Conservation (phyloP, 2,329 filamentous ascomycete species). For the Botrytis medusae region DNA sequence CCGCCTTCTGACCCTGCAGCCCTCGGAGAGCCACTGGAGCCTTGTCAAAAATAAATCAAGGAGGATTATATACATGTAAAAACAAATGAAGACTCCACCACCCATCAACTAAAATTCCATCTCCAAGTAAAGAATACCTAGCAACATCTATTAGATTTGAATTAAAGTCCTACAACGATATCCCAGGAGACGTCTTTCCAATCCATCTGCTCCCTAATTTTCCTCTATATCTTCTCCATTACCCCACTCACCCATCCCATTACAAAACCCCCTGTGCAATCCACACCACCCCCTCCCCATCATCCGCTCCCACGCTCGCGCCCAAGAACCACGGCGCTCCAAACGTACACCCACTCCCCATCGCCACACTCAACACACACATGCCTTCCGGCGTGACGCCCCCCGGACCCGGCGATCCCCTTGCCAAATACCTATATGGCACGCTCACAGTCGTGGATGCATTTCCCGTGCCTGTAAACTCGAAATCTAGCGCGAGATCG, state of each 20-base stretch:
- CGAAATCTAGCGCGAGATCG: conserved; percentile 3
- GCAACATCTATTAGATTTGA: not conserved
- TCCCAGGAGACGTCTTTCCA: not conserved
- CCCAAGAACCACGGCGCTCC: conserved; percentile 18
- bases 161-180: not conserved
- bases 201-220: not conserved
- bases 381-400: not conserved
- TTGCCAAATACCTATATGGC: conserved; percentile 3
- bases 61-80: not conserved
- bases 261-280: conserved; percentile 14
- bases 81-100: not conserved
- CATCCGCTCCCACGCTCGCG: not conserved
- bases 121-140: not conserved
- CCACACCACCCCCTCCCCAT: conserved; percentile 2
- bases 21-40: not conserved
- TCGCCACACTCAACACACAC: not conserved
- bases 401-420: not conserved
- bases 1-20: not conserved
- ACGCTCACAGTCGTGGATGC: not conserved
- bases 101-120: not conserved
- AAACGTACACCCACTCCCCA: not conserved
- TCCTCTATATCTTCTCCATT: not conserved
- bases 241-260: not conserved
- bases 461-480: not conserved
- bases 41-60: not conserved